A percentile compares a stretch with the other conserved stretches of the same genome.
These are phyloP conservation scores for Trichoderma orchidacearum DNA, from an alignment of 495 filamentous ascomycete genomes.

Conservation along the genomic window DNA sequence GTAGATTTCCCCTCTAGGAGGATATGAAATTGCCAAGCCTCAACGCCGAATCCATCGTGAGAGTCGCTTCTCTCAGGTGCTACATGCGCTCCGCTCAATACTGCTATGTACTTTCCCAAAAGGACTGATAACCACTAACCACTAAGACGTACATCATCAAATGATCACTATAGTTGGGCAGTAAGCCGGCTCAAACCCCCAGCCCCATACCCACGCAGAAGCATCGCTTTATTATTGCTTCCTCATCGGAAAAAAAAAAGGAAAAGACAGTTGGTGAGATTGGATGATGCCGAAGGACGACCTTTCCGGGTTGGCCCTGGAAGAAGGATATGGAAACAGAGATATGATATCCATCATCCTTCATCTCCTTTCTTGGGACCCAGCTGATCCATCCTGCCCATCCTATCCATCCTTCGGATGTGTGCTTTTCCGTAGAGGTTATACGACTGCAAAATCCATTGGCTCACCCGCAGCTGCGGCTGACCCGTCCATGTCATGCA, in stretches of 20 bases:
- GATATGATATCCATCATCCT: too few species aligned
- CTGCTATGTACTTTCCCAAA: background rate
- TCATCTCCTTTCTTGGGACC: too few species aligned
- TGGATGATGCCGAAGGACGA: background rate
- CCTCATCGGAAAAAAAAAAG: background rate
- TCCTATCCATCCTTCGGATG: too few species aligned
- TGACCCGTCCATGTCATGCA: conserved; percentile 1
- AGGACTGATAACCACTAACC: background rate
- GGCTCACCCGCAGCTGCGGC: background rate
- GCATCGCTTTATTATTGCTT: too few species aligned
- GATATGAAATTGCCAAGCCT: background rate
- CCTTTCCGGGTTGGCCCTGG: too few species aligned
- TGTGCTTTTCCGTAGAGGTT: too few species aligned
- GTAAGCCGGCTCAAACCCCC: background rate
- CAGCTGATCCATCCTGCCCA: too few species aligned
- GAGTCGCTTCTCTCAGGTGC: background rate
- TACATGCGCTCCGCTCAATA: background rate
- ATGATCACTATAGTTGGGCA: background rate
- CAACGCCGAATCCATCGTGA: background rate
- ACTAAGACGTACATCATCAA: background rate
- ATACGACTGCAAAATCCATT: conserved; percentile 1
- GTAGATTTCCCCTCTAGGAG: background rate
- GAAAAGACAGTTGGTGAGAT: background rate
- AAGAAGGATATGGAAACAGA: background rate
- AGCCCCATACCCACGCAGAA: background rate